Evolutionary conservation across 2,329 filamentous ascomycete genomes (phyloP).

Genomic region (Diaporthe velutina): DNA sequence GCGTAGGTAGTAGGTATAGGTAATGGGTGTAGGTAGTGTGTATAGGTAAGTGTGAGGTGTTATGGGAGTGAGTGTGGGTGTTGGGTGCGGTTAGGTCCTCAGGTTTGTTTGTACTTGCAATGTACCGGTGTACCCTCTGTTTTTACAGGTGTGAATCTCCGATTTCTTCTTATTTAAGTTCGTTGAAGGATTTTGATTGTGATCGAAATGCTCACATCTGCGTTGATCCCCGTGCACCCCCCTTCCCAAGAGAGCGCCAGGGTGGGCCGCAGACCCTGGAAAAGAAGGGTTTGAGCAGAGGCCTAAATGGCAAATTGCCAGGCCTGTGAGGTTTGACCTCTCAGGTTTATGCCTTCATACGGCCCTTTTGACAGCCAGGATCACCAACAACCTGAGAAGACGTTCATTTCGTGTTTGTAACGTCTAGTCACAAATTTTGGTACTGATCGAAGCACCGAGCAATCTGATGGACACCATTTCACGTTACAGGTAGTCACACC

Average conservation of each 20-base stretch:
- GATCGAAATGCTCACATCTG: background rate
- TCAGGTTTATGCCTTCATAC: background rate
- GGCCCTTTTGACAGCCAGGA: background rate
- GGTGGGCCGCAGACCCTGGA: slow-evolving; percentile 4
- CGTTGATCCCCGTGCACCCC: background rate
- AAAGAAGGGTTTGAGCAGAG: background rate
- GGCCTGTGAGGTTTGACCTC: background rate
- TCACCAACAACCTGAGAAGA: background rate
- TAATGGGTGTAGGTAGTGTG: too few species aligned
- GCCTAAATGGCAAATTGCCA: background rate
- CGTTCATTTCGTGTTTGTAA: background rate
- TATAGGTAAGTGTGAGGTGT: too few species aligned
- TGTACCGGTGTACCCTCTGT: too few species aligned
- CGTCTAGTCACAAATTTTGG: background rate
- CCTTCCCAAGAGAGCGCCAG: background rate
- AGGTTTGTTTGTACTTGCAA: too few species aligned
- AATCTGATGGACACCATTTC: background rate
- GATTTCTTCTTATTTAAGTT: too few species aligned
- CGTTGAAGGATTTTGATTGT: too few species aligned
- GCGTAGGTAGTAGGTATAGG: too few species aligned
- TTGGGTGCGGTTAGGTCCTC: too few species aligned
- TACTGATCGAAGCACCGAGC: background rate
- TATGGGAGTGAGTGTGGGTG: too few species aligned
- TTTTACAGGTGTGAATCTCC: too few species aligned
- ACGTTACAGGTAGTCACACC: background rate